Base-by-base conservation (phyloP, 2,329 filamentous ascomycete genomes). In the Claviceps paspali region DNA sequence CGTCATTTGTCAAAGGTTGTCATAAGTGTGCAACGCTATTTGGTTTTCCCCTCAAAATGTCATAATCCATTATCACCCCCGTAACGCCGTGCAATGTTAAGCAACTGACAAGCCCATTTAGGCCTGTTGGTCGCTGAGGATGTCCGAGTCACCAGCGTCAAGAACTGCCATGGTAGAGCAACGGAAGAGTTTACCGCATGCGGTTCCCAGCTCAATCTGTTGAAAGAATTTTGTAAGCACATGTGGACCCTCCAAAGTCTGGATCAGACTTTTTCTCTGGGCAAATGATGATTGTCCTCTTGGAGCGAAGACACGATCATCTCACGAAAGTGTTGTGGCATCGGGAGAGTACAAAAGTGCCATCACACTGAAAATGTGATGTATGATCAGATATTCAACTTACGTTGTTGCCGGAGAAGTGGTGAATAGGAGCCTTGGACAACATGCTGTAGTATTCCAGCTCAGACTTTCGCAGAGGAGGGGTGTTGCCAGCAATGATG, bases 371-470 rank as follows among this genome's bases (percentile, higher is more conserved):
- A 15, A 15, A 5, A 5, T 18, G 26, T 10, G 24, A 28, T 12
- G 18, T 12, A 21, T 9, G 12, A 15, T 12, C 8, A 15, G 4
- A 11, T 14, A 2, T 18, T 31, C 6, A 43, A 85, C 88, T 81
- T 80, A 96, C 88, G 78, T 96, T 96, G 80, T 92, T 94, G 58
- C 91, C 91, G 53, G 75, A 75, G 72, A 95, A 96, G 76, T 98
- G 91, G 76, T 96, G 88, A 57, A 96, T 88, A 49, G 82, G 79
- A 55, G 81, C 84, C 79, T 96, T 94, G 63, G 79, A 79, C 56
- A 93, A 67, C 84, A 91, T 91, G 62, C 76, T 76, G 73, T 87
- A 86, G 71, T 84, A 95, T 73, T 95, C 88, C 47, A 95, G 78
- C 75, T 96, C 88, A 57, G 77, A 84, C 81, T 96, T 98, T 66